These are phyloP conservation scores for Fragosphaeria purpurea DNA, from an alignment of 2,329 filamentous ascomycete genomes.

Conservation along the genomic window DNA sequence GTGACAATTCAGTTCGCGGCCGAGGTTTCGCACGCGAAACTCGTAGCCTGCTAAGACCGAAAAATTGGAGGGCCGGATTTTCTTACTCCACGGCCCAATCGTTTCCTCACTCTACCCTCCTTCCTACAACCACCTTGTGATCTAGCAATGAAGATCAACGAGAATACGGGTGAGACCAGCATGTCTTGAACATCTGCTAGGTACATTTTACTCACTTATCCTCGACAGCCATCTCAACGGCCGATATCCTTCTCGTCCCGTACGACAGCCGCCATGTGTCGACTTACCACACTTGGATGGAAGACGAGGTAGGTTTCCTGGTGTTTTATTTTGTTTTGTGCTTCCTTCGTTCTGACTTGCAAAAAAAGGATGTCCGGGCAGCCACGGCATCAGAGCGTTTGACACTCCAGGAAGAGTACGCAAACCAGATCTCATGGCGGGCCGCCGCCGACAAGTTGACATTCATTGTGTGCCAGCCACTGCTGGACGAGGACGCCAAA, in stretches of 20 bases:
- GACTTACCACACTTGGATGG: constrained; percentile 86
- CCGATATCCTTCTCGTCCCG: constrained; percentile 65
- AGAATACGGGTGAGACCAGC: constrained; percentile 28
- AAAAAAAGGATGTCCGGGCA: constrained; percentile 58
- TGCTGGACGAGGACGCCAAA: not conserved
- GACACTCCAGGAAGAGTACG: constrained; percentile 70
- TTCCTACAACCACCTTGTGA: no score
- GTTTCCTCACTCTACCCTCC: no score
- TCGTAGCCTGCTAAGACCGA: no score
- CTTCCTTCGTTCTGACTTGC: not conserved
- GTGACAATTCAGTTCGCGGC: no score
- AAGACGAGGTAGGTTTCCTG: constrained; percentile 49
- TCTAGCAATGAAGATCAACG: constrained; percentile 33
- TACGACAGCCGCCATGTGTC: constrained; percentile 75
- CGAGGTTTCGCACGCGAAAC: no score
- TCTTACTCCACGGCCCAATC: no score
- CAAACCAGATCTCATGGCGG: constrained; percentile 85
- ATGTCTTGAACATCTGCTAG: not conserved
- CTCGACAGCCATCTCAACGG: constrained; percentile 53
- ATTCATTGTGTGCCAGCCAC: constrained; percentile 67
- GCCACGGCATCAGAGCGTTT: constrained; percentile 84
- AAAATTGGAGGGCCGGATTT: no score
- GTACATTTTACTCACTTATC: not conserved
- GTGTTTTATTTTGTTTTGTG: not conserved
- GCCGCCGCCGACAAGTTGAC: constrained; percentile 77